Evolutionary conservation across 129 eudicot genomes (phyloP).

Genomic region (Gnaphalium uliginosum): DNA sequence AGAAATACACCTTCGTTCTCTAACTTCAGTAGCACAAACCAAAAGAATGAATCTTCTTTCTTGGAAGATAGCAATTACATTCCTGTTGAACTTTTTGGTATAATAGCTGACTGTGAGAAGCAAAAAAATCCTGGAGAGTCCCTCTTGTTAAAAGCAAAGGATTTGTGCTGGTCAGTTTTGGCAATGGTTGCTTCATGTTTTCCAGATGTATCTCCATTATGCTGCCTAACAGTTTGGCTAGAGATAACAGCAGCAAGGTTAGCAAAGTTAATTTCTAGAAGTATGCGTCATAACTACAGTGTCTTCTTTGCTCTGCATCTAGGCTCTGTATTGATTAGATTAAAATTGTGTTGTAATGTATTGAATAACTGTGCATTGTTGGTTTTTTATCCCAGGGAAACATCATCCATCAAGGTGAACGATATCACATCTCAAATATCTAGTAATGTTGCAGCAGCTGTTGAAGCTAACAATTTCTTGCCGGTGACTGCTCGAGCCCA

Average conservation of each 20-base stretch:
- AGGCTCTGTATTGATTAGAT: conserved; percentile 17
- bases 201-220: conserved; percentile 81
- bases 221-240: conserved; percentile 92
- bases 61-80: conserved; percentile 49
- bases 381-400: conserved; percentile 59
- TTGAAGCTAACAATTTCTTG: conserved; percentile 72
- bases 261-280: conserved; percentile 10
- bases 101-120: conserved; percentile 87
- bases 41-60: conserved; percentile 41
- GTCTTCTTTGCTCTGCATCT: conserved; percentile 18
- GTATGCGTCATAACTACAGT: conserved; percentile 24
- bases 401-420: conserved; percentile 84
- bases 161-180: conserved; percentile 89
- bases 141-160: conserved; percentile 85
- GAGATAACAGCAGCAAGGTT: conserved; percentile 98
- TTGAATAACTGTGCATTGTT: conserved; percentile 5
- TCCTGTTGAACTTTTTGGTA: conserved; percentile 81
- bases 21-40: conserved; percentile 44
- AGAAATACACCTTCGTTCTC: conserved; percentile 44
- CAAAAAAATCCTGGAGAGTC: conserved; percentile 80
- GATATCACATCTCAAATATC: conserved; percentile 84
- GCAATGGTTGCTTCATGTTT: conserved; percentile 94
- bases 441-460: conserved; percentile 87
- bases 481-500: conserved; percentile 54
- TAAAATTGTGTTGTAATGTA: background rate